Evolutionary conservation across 768 basidiomycete genomes (phyloP).

Genomic region (Rhizopogon vulgaris): DNA sequence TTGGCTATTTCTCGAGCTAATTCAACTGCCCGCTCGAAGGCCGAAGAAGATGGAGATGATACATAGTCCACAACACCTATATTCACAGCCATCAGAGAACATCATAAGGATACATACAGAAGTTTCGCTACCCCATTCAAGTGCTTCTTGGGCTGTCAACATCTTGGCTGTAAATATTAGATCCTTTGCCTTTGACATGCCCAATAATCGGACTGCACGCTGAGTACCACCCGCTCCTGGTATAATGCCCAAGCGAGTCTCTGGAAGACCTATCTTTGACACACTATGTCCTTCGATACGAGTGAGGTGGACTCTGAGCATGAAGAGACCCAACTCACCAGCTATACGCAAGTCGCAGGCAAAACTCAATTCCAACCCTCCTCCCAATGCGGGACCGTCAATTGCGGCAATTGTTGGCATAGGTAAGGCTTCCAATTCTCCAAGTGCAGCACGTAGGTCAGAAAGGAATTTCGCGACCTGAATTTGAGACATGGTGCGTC

Average conservation of each 20-base stretch:
- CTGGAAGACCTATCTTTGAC: constrained; percentile 84
- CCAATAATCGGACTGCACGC: constrained; percentile 70
- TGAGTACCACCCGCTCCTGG: constrained; percentile 91
- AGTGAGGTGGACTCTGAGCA: not conserved
- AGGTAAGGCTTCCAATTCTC: constrained; percentile 72
- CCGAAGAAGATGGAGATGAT: constrained; percentile 51
- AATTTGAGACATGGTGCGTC: constrained; percentile 70
- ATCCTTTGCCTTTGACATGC: constrained; percentile 76
- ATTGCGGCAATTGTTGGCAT: constrained; percentile 91
- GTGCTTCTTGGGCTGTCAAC: constrained; percentile 61
- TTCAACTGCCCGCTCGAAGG: constrained; percentile 62
- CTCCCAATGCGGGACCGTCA: constrained; percentile 89
- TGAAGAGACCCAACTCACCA: constrained; percentile 39
- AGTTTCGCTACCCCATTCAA: constrained; percentile 53
- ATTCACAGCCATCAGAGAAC: not conserved
- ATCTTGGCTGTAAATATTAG: constrained; percentile 78
- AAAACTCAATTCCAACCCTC: constrained; percentile 84
- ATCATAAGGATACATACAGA: not conserved
- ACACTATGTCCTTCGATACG: constrained; percentile 47
- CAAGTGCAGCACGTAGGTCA: constrained; percentile 65
- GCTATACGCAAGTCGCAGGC: constrained; percentile 90
- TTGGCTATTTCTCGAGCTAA: constrained; percentile 69
- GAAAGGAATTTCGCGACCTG: constrained; percentile 76
- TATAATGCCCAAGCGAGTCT: constrained; percentile 75
- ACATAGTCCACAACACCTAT: constrained; percentile 82